These are phyloP conservation scores for Xylaria sp. DNA, from an alignment of 2,329 filamentous ascomycete genomes.

Conservation along the genomic window DNA sequence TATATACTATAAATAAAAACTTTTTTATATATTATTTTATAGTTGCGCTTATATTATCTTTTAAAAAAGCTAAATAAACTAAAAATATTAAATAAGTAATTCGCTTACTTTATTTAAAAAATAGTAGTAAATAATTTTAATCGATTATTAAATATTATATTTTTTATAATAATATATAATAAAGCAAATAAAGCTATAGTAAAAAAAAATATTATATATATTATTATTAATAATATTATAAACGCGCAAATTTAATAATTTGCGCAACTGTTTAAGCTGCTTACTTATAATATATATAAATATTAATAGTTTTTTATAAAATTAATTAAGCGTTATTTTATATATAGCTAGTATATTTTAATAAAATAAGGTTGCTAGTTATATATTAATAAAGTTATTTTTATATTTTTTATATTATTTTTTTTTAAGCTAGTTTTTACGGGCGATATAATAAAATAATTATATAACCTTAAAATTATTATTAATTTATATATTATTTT, in stretches of 20 bases:
- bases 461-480: no score
- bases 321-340: no score
- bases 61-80: not conserved
- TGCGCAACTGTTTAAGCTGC: not conserved
- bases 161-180: not conserved
- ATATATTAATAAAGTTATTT: no score
- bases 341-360: no score
- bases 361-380: no score
- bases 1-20: not conserved
- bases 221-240: not conserved
- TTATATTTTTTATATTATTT: no score
- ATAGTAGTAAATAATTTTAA: not conserved
- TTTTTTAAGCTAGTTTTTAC: no score
- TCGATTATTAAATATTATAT: not conserved
- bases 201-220: not conserved
- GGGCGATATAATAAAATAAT: no score
- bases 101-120: not conserved
- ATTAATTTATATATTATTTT: no score
- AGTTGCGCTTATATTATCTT: not conserved
- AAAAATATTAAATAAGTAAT: not conserved
- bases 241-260: not conserved
- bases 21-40: not conserved
- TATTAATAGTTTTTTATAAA: no score
- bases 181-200: not conserved
- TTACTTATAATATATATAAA: not conserved